Base-by-base conservation (phyloP, 2,329 filamentous ascomycete species). In the Trichoderma breve region DNA sequence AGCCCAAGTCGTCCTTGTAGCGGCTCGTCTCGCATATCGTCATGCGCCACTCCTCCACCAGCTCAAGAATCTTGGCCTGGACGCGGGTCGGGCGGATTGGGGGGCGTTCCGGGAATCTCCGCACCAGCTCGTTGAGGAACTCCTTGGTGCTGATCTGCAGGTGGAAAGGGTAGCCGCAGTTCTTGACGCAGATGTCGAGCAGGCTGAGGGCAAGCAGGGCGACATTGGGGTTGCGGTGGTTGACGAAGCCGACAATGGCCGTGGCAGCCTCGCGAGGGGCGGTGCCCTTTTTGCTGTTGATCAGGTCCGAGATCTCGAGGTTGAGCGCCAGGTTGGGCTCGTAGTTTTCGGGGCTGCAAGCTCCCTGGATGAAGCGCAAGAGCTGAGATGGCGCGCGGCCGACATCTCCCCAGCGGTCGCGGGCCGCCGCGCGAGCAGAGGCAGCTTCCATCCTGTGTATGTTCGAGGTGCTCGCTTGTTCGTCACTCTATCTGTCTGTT, bases 181-280 rank as follows among this genome's bases (percentile, higher is more conserved):
- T 99, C 86, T 99, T 99, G 83, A 98, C 96, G 83, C 96, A 98
- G 74, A 98, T 98, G 81, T 99, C 96, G 80, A 99, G 93, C 76
- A 99, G 89, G 84, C 91, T 91, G 79, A 98, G 88, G 73, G 96
- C 95, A 72, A 98, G 88, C 76, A 99, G 86, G 73, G 95, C 92
- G 76, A 99, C 94, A 82, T 97, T 98, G 73, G 95, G 93, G 81
- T 98, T 99, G 81, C 96, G 93, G 82, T 97, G 94, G 84, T 99
- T 99, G 86, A 98, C 91, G 80, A 95, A 94, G 83, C 92, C 92
- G 77, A 98, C 95, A 75, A 98, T 97, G 74, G 94, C 90, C 75
- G 97, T 90, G 73, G 95, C 95, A 63, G 95, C 95, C 87, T 99
- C 96, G 79, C 96, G 93, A 74, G 96, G 96, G 84, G 95, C 92